Base-by-base conservation (phyloP, 129 eudicot species). In the Oenanthe sinensis region DNA sequence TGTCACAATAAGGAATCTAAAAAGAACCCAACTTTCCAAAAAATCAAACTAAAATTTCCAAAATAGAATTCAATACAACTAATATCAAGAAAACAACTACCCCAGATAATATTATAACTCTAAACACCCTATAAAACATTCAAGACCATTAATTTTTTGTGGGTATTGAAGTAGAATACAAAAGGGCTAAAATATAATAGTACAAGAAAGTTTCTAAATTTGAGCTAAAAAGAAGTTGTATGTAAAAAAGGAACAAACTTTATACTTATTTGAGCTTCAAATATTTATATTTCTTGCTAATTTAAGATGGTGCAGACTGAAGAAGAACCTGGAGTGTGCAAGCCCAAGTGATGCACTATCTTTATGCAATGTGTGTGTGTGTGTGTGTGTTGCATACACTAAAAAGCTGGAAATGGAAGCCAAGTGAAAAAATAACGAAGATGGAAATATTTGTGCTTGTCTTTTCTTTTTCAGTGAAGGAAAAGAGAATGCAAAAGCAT, bases 1-100 rank as follows among this genome's bases (percentile, higher is more conserved):
- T 71, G 52, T 33, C 67, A 58, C 67, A 17, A 69, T 76, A 78
- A 82, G 85, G 92, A 89, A 93, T 91, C 97, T 87, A 72, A 39
- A 79, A 85, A 82, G 84, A 81, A 87, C 87, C 75, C 86, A 81
- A 75, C 77, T 88, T 93, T 84, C 44, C 77, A 62, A 62, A 79
- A 87, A 16, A 50, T 50, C 60, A 50, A 47, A 47, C 50, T 47
- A 12, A 44, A 44, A 44, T 44, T 44, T 44, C 46, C 46, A 44
- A 48, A 48, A 48, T 50, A 5, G 3, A 19, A 52, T 52, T 52
- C 19, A 19, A 60, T 6, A 60, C n/a, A n/a, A 60, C 68, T 80
- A 82, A 78, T 79, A 83, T 79, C 70, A 22, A 76, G 20, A 75
- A 77, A 80, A 49, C 33, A 48, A 77, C 37, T 45, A 67, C 75